Base-by-base conservation (phyloP, 345 rosid species). In the Aquilaria malaccensis region DNA sequence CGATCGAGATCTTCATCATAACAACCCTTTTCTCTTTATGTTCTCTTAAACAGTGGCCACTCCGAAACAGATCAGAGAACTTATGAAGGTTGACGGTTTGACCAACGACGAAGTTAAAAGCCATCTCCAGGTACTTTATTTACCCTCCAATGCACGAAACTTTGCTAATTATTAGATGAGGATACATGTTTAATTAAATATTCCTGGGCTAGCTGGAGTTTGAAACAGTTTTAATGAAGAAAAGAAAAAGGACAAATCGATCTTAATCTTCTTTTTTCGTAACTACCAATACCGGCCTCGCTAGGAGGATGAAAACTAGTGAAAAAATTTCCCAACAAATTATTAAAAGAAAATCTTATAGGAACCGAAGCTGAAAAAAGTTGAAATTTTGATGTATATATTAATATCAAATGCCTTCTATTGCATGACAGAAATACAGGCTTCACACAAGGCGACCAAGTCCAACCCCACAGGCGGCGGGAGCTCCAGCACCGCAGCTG, bases 81-180 rank as follows among this genome's bases (percentile, higher is more conserved):
- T 91, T 50, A 95, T 95, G 99, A 95, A 95, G 85, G 99, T 95
- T 65, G 99, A 91, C 57, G 97, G 99, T 72, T 86, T 95, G 93
- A 95, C 99, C 81, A 95, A 95, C 62, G 99, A 95, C 77, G 99
- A 95, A 78, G 97, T 95, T 66, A 95, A 95, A 81, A 95, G 99
- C 88, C 99, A 95, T 78, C 79, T 95, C 63, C 99, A 95, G 97
- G 99, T 94, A 75, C 59, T 45, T 30, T 43, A 50, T 49, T 67
- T 29, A 60, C 55, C 46, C 53, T 78, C 50, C 22, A 33, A 64
- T 37, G 43, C 43, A 37, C 48, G 22, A 22, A 22, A 22, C 22
- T 22, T 22, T 22, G 22, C 22, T 22, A 22, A 22, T 22, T 22
- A 22, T 22, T 22, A 22, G 22, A 22, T 22, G 22, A 22, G 22